These are phyloP conservation scores for Triangularia verruculosa DNA, from an alignment of 2,329 filamentous ascomycete species.

Conservation along the genomic window DNA sequence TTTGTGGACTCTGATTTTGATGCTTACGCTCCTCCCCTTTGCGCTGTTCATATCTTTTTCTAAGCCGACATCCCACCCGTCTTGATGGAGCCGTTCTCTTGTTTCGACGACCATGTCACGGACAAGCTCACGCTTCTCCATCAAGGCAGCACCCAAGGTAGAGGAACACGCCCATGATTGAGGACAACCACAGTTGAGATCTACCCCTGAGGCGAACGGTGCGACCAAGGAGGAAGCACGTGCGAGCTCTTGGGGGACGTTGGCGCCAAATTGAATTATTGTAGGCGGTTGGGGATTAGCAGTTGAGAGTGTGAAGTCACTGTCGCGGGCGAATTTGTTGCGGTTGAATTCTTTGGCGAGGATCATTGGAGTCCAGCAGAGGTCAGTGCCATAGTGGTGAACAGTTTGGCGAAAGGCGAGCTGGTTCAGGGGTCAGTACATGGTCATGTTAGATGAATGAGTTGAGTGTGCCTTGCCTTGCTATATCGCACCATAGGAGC, in stretches of 20 bases:
- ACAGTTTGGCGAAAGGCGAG: constrained; percentile 68
- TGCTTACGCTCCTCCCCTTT: constrained; percentile 58
- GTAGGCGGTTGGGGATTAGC: constrained; percentile 52
- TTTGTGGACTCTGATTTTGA: constrained; percentile 67
- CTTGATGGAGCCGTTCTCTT: constrained; percentile 46
- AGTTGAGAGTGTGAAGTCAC: constrained; percentile 62
- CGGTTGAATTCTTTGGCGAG: constrained; percentile 68
- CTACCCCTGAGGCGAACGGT: constrained; percentile 61
- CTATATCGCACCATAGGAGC: constrained; percentile 69
- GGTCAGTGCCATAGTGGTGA: constrained; percentile 60
- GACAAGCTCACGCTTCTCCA: constrained; percentile 63
- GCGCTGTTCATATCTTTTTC: constrained; percentile 43
- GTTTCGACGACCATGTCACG: constrained; percentile 61
- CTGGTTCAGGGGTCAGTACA: constrained; percentile 35
- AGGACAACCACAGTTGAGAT: constrained; percentile 71
- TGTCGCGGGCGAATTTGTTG: constrained; percentile 56
- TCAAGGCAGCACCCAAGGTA: constrained; percentile 65
- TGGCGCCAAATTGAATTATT: constrained; percentile 66
- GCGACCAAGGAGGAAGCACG: constrained; percentile 60
- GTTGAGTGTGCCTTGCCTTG: constrained; percentile 40
- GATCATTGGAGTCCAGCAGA: constrained; percentile 72
- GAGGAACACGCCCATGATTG: constrained; percentile 71
- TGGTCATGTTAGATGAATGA: not conserved
- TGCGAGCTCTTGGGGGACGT: constrained; percentile 58
- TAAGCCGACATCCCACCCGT: constrained; percentile 52